These are phyloP conservation scores for Euphorbia peplus DNA, from an alignment of 345 rosid species.

Conservation along the genomic window DNA sequence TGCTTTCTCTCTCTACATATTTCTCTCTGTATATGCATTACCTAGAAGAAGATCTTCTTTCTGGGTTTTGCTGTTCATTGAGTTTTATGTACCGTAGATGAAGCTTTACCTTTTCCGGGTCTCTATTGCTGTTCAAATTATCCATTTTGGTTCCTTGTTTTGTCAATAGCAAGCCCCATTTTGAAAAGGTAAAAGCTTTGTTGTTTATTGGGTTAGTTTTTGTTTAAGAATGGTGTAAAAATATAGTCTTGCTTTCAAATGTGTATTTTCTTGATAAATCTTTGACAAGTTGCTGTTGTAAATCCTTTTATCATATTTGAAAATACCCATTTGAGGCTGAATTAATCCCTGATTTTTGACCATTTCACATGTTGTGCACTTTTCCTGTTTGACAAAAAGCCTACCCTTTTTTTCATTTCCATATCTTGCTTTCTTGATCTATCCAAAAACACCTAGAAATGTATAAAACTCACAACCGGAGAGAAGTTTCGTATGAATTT, in stretches of 20 bases:
- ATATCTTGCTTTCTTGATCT: conserved; percentile 8
- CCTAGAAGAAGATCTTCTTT: conserved; percentile 13
- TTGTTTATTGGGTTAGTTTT: background rate
- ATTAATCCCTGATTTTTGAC: conserved; percentile 32
- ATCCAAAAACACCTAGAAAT: conserved; percentile 31
- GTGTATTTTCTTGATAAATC: conserved; percentile 2
- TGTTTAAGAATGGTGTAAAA: conserved; percentile 6
- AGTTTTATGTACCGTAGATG: background rate
- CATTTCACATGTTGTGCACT: conserved; percentile 40
- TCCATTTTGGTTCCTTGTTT: background rate
- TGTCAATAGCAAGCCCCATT: background rate
- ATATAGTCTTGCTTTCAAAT: conserved; percentile 8
- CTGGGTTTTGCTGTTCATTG: conserved; percentile 20
- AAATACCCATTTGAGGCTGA: conserved; percentile 17
- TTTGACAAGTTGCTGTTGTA: conserved; percentile 6
- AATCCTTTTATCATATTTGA: conserved; percentile 13
- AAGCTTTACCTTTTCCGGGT: conserved; percentile 4
- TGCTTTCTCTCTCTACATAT: background rate
- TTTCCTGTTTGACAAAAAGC: conserved; percentile 31
- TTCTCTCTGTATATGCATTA: conserved; percentile 4
- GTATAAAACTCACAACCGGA: conserved; percentile 61
- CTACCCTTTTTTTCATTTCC: conserved; percentile 4
- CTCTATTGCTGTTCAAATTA: background rate
- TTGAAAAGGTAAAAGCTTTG: conserved; percentile 3
- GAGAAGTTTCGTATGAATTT: conserved; percentile 64